Conservation (phyloP, 192 early-diverging fungal species). For the Coemansia sp. region DNA sequence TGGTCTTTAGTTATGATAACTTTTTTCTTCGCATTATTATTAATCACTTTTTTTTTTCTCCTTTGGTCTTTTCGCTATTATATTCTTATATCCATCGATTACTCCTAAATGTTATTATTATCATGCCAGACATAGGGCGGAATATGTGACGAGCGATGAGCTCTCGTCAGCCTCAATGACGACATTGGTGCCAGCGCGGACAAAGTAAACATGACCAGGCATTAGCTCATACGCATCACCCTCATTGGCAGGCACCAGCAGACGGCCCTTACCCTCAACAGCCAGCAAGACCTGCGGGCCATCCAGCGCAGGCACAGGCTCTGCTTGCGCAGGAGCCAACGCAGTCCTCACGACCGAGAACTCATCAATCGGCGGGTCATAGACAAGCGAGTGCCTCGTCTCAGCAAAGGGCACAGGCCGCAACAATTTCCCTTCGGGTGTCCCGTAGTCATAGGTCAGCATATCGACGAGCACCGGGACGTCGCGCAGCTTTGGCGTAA, state of each 20-base stretch:
- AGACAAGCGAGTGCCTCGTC: constrained; percentile 60
- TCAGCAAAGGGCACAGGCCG: constrained; percentile 57
- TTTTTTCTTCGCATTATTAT: neutral
- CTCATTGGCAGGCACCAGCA: constrained; percentile 21
- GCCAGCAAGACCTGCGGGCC: constrained; percentile 90
- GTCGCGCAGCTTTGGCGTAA: constrained; percentile 92
- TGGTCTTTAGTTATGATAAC: too few relatives aligned
- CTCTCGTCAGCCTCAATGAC: constrained; percentile 28
- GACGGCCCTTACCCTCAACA: constrained; percentile 67
- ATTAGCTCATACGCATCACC: constrained; percentile 41
- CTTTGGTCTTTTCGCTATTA: neutral
- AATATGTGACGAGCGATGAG: constrained; percentile 17
- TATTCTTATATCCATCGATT: neutral
- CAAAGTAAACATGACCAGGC: constrained; percentile 79
- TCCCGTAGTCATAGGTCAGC: constrained; percentile 86
- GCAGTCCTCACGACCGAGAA: constrained; percentile 78
- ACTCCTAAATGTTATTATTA: neutral
- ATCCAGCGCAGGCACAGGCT: constrained; percentile 58
- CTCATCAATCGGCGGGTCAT: constrained; percentile 97
- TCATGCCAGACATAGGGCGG: constrained; percentile 9
- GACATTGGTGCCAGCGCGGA: constrained; percentile 56
- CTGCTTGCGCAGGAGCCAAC: constrained; percentile 50
- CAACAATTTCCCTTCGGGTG: constrained; percentile 80
- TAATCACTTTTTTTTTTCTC: constrained; percentile 1
- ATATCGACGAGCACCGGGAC: constrained; percentile 85